Evolutionary conservation across 108 stramenopile species (phyloP), one percentile per base, ranked within the genome.

Genomic region (Cyclostephanos invisitatus): DNA sequence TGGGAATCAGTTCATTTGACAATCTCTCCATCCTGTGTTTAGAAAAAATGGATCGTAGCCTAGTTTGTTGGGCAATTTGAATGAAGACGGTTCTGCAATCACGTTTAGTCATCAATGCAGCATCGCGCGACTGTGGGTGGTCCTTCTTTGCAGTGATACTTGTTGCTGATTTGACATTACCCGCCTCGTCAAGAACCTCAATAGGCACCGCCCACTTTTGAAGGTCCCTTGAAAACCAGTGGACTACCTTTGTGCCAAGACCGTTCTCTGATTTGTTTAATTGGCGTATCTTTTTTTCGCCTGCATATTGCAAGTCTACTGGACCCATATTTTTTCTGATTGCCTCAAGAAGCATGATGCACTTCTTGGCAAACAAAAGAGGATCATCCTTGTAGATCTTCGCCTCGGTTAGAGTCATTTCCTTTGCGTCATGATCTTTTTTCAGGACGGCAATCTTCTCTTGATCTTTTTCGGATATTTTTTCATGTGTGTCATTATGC

Each of bases 51-150:
- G 83, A 83, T 35, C 93, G 70, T 10, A 90, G 72, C 60, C 89
- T 70, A n/a, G 86, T 75, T 27, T 90, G 78, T 71, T 90, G 72
- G 3, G 89, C 75, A 37, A 89, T 81, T 64, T 94, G 93, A 64
- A 67, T 69, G 25, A 81, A 81, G 0, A 94, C 78, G 20, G 85
- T 80, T n/a, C 83, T 58, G 70, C 89, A 88, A 17, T 77, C 77
- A 25, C 75, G 74, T 69, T 89, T 87, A 25, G 89, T 85, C 65
- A 94, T 64, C 20, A 84, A 70, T 8, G 89, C 81, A 3, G 88
- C 81, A 64, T 79, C 81, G 44, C 67, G 50, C 21, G 63, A 69
- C 66, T 81, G 80, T 5, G 82, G 77, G 59, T 86, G 79, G 32
- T 84, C 60, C 29, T 80, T 67, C 21, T 81, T 21, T 49, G 84